Conservation (phyloP, 1,284 basidiomycete genomes). For the Agaricales sp. region DNA sequence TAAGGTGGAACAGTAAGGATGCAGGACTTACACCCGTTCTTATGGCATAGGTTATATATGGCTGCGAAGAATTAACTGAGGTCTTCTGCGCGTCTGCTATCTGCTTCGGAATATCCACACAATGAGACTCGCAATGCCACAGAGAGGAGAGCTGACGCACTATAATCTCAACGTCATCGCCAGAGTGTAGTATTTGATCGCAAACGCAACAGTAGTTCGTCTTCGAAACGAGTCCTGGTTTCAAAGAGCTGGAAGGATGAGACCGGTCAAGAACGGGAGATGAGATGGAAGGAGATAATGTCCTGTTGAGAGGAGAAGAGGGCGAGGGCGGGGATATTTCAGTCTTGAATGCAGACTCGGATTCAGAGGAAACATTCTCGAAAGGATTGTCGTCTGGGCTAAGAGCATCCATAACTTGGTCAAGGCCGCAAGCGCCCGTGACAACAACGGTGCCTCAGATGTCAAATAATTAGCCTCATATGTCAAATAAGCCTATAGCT, state of each 20-base stretch:
- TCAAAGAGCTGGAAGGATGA: slow-evolving; percentile 46
- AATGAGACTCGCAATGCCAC: slow-evolving; percentile 1
- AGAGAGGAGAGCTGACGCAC: slow-evolving; percentile 30
- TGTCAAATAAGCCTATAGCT: no score
- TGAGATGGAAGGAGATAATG: slow-evolving; percentile 28
- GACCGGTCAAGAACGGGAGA: slow-evolving; percentile 30
- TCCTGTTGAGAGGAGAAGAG: no score
- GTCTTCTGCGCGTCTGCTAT: slow-evolving; percentile 96
- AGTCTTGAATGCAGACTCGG: slow-evolving; percentile 50
- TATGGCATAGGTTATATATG: slow-evolving; percentile 95
- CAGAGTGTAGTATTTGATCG: slow-evolving; percentile 68
- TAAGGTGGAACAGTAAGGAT: not conserved
- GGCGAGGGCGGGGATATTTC: slow-evolving; percentile 51
- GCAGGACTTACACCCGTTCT: slow-evolving; percentile 67
- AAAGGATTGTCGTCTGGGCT: slow-evolving; percentile 69
- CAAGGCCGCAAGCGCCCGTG: no score
- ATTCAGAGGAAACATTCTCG: slow-evolving; percentile 56
- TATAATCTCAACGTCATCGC: slow-evolving; percentile 70
- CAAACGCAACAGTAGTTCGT: slow-evolving; percentile 66
- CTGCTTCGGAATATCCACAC: slow-evolving; percentile 26
- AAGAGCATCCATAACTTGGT: not conserved
- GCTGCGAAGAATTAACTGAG: slow-evolving; percentile 71
- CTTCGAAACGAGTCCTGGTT: slow-evolving; percentile 44
- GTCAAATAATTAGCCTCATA: no score
- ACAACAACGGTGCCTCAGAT: no score